Conservation (phyloP, 768 basidiomycete species). For the Tricholomella constricta region DNA sequence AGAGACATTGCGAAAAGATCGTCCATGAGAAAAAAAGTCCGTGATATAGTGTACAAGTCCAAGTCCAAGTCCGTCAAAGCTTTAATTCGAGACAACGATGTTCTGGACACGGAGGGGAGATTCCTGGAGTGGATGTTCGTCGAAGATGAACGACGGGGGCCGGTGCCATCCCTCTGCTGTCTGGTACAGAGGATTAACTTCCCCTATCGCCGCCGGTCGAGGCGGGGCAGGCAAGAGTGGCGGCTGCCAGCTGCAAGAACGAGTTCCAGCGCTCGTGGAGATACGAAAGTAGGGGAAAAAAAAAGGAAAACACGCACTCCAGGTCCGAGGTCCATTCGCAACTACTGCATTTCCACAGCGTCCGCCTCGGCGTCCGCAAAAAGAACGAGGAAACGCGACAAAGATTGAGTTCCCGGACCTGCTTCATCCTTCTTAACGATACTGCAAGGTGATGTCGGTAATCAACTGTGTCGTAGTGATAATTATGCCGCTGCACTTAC, state of each 20-base stretch:
- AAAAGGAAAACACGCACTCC: slow-evolving; percentile 6
- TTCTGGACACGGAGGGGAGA: neutral
- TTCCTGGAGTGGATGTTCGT: slow-evolving; percentile 1
- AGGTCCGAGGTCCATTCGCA: slow-evolving; percentile 10
- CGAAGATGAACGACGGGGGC: slow-evolving; percentile 12
- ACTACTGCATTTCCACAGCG: neutral
- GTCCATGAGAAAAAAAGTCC: too few relatives aligned
- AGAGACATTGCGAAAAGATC: too few relatives aligned
- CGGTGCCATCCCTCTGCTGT: slow-evolving; percentile 15
- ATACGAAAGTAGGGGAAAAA: neutral
- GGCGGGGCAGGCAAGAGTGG: neutral
- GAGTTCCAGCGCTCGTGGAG: neutral
- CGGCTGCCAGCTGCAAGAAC: neutral
- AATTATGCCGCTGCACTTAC: neutral
- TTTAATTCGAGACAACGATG: neutral
- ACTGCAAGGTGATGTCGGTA: neutral
- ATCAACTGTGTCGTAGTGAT: neutral
- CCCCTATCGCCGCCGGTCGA: slow-evolving; percentile 1
- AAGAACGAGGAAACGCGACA: neutral
- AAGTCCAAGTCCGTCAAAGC: too few relatives aligned
- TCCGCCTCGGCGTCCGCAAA: neutral
- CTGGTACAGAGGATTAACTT: slow-evolving; percentile 14
- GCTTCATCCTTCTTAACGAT: slow-evolving; percentile 1
- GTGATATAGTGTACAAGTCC: too few relatives aligned
- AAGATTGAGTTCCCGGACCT: neutral